Evolutionary conservation across 2,329 filamentous ascomycete genomes (phyloP).

Genomic region (Sarocladium kiliense): DNA sequence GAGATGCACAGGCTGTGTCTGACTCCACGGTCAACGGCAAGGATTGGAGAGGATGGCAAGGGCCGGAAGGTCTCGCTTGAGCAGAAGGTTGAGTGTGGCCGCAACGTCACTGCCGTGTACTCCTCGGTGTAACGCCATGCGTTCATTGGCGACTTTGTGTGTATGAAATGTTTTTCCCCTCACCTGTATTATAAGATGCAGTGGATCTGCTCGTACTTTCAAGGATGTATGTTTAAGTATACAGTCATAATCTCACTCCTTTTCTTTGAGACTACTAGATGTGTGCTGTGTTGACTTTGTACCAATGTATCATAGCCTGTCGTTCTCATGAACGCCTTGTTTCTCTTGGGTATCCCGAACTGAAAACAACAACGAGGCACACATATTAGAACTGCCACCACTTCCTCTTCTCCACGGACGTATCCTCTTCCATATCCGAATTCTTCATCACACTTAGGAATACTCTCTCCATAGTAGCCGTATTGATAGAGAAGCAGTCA

Average conservation of each 20-base stretch:
- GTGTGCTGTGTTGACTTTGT: not conserved
- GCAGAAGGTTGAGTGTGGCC: constrained; percentile 83
- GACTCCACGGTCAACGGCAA: constrained; percentile 68
- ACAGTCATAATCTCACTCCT: constrained; percentile 5
- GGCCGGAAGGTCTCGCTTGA: constrained; percentile 72
- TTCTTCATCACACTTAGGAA: constrained; percentile 7
- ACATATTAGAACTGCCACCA: not conserved
- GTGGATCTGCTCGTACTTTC: not conserved
- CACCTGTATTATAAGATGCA: constrained; percentile 10
- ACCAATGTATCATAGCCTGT: not conserved
- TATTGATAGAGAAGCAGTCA: constrained; percentile 3
- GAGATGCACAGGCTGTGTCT: constrained; percentile 75
- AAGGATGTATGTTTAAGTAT: not conserved
- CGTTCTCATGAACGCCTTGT: too few species aligned
- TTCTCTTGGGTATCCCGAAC: too few species aligned
- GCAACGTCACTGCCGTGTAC: constrained; percentile 77
- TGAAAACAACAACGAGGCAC: too few species aligned
- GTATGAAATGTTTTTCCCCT: not conserved
- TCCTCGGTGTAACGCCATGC: constrained; percentile 49
- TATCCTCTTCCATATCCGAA: not conserved
- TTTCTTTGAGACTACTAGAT: not conserved
- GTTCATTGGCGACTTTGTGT: too few species aligned
- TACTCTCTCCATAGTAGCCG: not conserved
- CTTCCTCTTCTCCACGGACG: not conserved
- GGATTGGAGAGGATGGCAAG: constrained; percentile 50